phyloP scores from a whole-genome alignment of 2,329 filamentous ascomycete genomes.

The Geosmithia morbida region DNA sequence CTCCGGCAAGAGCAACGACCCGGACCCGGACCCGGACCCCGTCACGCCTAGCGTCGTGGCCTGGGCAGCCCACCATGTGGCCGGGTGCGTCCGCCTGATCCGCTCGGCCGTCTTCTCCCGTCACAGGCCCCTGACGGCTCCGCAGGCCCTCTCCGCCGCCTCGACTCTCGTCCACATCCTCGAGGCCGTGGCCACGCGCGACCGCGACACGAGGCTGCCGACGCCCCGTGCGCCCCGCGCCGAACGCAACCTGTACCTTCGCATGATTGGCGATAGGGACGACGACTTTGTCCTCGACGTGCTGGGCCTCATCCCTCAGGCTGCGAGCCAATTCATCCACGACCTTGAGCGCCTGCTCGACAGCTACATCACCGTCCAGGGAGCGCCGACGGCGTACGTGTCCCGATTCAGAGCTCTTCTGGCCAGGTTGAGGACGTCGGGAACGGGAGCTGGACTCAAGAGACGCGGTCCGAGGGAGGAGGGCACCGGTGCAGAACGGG shows the following conservation, averaged over 20 bases:
- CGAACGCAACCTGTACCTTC: slow-evolving; percentile 31
- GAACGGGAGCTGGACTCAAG: slow-evolving; percentile 15
- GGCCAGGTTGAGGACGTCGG: slow-evolving; percentile 13
- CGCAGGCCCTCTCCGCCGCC: slow-evolving; percentile 29
- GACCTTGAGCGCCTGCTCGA: slow-evolving; percentile 18
- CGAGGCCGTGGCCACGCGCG: slow-evolving; percentile 22
- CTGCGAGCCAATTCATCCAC: slow-evolving; percentile 26
- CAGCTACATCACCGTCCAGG: slow-evolving; percentile 14
- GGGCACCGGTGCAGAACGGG: slow-evolving; percentile 6
- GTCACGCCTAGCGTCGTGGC: slow-evolving; percentile 15
- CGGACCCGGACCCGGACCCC: not conserved
- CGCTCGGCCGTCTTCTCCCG: slow-evolving; percentile 23
- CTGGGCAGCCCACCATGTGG: slow-evolving; percentile 35
- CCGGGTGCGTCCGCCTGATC: slow-evolving; percentile 26
- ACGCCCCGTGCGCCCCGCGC: slow-evolving; percentile 3
- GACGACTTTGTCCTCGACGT: slow-evolving; percentile 28
- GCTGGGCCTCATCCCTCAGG: slow-evolving; percentile 26
- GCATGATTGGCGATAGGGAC: slow-evolving; percentile 29
- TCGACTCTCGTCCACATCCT: slow-evolving; percentile 33
- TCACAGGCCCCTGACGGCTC: slow-evolving; percentile 17
- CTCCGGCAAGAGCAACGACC: not conserved
- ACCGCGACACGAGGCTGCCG: not conserved
- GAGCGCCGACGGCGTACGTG: slow-evolving; percentile 19
- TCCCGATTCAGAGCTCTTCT: slow-evolving; percentile 18
- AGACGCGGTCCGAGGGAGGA: slow-evolving; percentile 10